Evolutionary conservation across 139 green algal species (phyloP), one percentile per base, ranked within the genome.

Genomic region (Coccomyxa sp.): DNA sequence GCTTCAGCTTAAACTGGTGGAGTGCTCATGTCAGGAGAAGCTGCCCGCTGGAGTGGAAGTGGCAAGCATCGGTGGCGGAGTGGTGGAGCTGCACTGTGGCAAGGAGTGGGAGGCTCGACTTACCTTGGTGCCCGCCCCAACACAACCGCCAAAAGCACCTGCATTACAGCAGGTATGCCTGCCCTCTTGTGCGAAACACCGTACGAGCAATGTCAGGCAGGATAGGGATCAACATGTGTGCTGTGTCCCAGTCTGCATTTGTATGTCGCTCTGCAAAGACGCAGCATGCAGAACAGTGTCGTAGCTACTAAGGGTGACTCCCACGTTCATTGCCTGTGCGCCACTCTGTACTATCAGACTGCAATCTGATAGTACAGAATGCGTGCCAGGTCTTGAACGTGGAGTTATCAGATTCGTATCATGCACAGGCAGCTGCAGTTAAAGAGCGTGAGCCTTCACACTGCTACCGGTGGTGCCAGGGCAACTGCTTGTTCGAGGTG

Each of bases 111-210:
- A 76, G 27, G 67, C 83, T 32, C 27, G 27, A 12, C 81, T 91
- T 11, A 86, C 82, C 1, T 85, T 91, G 66, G 87, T 90, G 75
- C 87, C 87, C 10, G 76, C 82, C 13, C 87, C 87, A 4, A 21
- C 45, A 86, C 71, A 87, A 81, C 59, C 30, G 76, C 1, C 79
- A 80, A 45, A 13, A 13, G 23, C 32, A 81, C 45, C 63, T 59
- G 78, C 38, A 51, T 51, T 51, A 7, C 38, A 51, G 38, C 38
- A 51, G 38, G 38, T 51, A 51, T 51, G 38, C 38, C 38, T 51
- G 38, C 38, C 38, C 38, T 7, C 38, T 25, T 38, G 30, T 82
- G 38, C 38, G 7, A 51, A 13, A 85, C 21, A 74, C 66, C 3
- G 21, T 10, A 74, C 66, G 1, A 74, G 10, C 4, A 23, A 3